Percentiles rank a stretch among this genome's conserved stretches.
These are phyloP conservation scores for Candida insectalens DNA, from an alignment of 805 yeast species.

Conservation along the genomic window DNA sequence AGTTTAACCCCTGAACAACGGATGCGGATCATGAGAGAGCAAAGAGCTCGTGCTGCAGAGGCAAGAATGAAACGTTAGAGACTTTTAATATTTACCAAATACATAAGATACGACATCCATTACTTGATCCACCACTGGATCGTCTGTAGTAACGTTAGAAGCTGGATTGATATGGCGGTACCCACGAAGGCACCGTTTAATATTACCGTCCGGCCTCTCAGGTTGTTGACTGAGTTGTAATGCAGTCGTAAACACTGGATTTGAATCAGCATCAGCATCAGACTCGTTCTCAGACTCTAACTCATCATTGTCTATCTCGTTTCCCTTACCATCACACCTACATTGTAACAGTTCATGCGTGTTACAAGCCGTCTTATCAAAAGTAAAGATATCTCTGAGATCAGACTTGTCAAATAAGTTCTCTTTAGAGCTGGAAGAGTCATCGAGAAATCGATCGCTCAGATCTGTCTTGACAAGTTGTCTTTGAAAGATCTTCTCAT, in stretches of 20 bases:
- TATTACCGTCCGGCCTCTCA: conserved; percentile 15
- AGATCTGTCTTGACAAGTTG: conserved; percentile 78
- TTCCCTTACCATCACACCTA: conserved; percentile 50
- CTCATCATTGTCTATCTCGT: conserved; percentile 9
- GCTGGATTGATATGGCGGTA: conserved; percentile 56
- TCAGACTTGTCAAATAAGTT: conserved; percentile 64
- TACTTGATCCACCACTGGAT: conserved; percentile 24
- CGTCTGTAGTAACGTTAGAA: conserved; percentile 17
- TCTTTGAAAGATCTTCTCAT: conserved; percentile 88
- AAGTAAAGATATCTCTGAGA: conserved; percentile 63
- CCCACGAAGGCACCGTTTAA: conserved; percentile 49
- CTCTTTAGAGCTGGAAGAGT: conserved; percentile 33
- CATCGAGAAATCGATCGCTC: conserved; percentile 59
- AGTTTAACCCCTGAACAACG: conserved; percentile 69
- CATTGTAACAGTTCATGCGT: conserved; percentile 75
- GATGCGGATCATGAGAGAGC: conserved; percentile 79
- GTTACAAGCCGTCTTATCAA: conserved; percentile 45
- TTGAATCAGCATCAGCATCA: conserved; percentile 2
- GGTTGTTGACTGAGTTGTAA: conserved; percentile 27
- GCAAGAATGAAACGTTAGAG: conserved; percentile 44
- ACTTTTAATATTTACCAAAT: conserved; percentile 24
- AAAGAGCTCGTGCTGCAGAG: conserved; percentile 94
- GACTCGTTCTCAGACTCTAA: conserved; percentile 14
- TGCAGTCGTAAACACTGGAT: conserved; percentile 48
- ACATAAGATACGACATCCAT: conserved; percentile 27